These are phyloP conservation scores for Ophiosphaerella herpotricha DNA, from an alignment of 2,329 filamentous ascomycete species.

Conservation along the genomic window DNA sequence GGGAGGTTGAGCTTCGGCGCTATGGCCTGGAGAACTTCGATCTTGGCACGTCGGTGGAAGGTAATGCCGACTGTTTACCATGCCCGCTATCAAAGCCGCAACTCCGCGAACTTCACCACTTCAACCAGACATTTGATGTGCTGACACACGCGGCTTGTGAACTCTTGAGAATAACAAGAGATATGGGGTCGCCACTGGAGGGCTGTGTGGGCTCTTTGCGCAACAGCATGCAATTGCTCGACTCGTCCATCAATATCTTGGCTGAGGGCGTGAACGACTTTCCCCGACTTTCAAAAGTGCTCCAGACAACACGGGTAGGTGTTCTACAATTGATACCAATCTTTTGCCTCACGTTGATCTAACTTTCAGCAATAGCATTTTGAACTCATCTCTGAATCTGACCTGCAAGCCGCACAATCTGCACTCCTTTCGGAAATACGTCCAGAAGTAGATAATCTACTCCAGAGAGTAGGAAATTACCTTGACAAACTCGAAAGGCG, in stretches of 20 bases:
- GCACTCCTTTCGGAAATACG: conserved; percentile 86
- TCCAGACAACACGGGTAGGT: conserved; percentile 65
- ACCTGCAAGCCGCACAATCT: conserved; percentile 79
- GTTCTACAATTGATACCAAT: background rate
- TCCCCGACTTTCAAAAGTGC: conserved; percentile 64
- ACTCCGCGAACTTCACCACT: conserved; percentile 20
- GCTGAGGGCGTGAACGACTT: conserved; percentile 67
- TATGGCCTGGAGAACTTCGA: conserved; percentile 28
- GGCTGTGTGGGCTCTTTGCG: conserved; percentile 65
- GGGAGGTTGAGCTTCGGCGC: conserved; percentile 24
- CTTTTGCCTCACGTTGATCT: background rate
- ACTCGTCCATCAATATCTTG: conserved; percentile 66
- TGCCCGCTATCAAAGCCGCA: conserved; percentile 3
- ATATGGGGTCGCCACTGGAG: conserved; percentile 54
- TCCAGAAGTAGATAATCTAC: conserved; percentile 79
- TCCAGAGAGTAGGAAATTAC: conserved; percentile 81
- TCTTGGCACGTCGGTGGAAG: conserved; percentile 32
- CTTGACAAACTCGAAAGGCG: conserved; percentile 81
- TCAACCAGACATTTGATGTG: background rate
- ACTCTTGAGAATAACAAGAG: background rate
- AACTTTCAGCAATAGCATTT: conserved; percentile 68
- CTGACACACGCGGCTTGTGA: background rate
- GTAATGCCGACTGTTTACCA: conserved; percentile 28
- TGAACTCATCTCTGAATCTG: conserved; percentile 85
- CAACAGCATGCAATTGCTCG: conserved; percentile 64